Base-by-base conservation (phyloP, 148 eudicot species). In the Pouteria glomerata region DNA sequence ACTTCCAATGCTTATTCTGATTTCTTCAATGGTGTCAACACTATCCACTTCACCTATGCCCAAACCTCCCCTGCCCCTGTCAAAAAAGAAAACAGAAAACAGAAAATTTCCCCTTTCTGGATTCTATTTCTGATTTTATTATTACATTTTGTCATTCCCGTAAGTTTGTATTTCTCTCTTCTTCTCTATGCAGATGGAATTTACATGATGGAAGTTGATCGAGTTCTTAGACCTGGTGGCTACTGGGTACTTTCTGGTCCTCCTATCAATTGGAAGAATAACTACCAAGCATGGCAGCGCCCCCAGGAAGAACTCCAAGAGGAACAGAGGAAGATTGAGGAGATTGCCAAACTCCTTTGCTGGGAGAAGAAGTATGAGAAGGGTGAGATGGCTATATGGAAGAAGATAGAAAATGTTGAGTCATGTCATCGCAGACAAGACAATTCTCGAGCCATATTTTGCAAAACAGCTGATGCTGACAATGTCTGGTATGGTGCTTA, bases 161-260 rank as follows among this genome's bases (percentile, higher is more conserved):
- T 26, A 34, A 48, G 26, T 33, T 27, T 61, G 30, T 10, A 19
- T 19, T 23, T 50, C 7, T 44, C 29, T 45, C 26, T 63, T 72
- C 26, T 26, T 69, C 63, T 47, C 35, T 68, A 30, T 80, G 77
- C 85, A 94, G 98, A 86, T 81, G 98, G 98, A 72, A 72, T 85
- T 58, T 88, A 88, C 77, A 77, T 94, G 96, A 94, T 85, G 90
- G 98, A 94, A 86, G 97, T 94, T 63, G 98, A 94, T 67, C 85
- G 98, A 68, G 96, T 94, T 56, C 89, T 94, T 66, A 89, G 98
- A 82, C 97, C 97, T 48, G 98, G 98, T 60, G 98, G 98, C 55
- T 94, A 85, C 77, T 94, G 98, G 98, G 96, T 94, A 69, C 97
- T 94, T 72, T 83, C 98, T 23, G 98, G 98, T 66, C 98, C 98